These are phyloP conservation scores for Chalciporus sp. DNA, from an alignment of 1,284 basidiomycete species.

Conservation along the genomic window DNA sequence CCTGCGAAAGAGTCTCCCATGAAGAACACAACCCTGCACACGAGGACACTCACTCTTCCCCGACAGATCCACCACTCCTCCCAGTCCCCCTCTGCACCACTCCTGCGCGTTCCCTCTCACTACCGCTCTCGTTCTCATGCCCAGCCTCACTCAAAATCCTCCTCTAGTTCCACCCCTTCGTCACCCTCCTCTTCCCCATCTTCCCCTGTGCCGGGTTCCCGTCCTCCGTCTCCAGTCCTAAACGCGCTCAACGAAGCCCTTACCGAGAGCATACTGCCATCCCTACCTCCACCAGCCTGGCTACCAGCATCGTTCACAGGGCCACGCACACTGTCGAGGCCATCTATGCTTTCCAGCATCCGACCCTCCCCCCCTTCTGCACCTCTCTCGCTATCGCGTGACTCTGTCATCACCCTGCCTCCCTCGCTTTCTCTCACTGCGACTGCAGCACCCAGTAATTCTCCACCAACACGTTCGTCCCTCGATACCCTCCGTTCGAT, in stretches of 20 bases:
- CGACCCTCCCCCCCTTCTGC: slow-evolving; percentile 67
- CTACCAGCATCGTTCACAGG: slow-evolving; percentile 44
- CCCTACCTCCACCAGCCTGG: slow-evolving; percentile 48
- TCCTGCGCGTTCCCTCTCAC: slow-evolving; percentile 28
- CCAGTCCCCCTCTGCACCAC: slow-evolving; percentile 13
- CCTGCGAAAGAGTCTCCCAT: background rate
- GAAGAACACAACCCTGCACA: background rate
- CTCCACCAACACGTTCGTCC: slow-evolving; percentile 50
- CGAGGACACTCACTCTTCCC: slow-evolving; percentile 16
- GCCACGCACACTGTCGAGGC: slow-evolving; percentile 39
- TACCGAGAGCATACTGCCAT: slow-evolving; percentile 42
- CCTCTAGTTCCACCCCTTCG: slow-evolving; percentile 17
- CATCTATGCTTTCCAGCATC: slow-evolving; percentile 60
- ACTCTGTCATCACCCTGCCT: slow-evolving; percentile 28
- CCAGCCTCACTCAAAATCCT: background rate
- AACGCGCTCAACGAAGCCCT: slow-evolving; percentile 42
- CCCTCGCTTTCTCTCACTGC: slow-evolving; percentile 37
- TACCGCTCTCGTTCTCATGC: slow-evolving; percentile 24
- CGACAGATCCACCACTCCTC: slow-evolving; percentile 19
- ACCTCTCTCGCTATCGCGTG: slow-evolving; percentile 45
- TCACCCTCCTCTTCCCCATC: slow-evolving; percentile 29
- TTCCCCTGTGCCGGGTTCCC: slow-evolving; percentile 13
- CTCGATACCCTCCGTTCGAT: slow-evolving; percentile 66
- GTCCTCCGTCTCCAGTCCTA: slow-evolving; percentile 33
- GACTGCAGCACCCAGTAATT: slow-evolving; percentile 40